Conservation (phyloP, 2,329 filamentous ascomycete genomes). For the Aspergillus thermomutatus region DNA sequence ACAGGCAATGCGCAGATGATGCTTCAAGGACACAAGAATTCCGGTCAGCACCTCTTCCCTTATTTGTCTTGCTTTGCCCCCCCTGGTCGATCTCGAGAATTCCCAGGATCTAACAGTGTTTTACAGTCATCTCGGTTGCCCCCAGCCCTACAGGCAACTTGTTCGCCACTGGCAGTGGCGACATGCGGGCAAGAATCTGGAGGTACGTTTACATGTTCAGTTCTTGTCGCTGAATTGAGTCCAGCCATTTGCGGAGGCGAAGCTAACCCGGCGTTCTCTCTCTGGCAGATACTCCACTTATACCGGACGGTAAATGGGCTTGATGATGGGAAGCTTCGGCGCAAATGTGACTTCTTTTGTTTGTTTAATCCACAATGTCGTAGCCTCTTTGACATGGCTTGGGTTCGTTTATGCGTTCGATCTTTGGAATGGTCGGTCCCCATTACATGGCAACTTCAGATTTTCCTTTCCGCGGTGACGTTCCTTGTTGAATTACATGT, state of each 20-base stretch:
- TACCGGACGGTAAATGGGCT: conserved; percentile 36
- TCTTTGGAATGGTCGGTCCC: background rate
- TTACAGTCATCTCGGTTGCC: conserved; percentile 84
- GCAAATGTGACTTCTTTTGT: conserved; percentile 28
- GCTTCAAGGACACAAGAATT: conserved; percentile 98
- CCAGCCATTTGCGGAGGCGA: background rate
- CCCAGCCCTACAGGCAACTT: conserved; percentile 83
- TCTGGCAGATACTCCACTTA: conserved; percentile 36
- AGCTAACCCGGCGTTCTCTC: conserved; percentile 10
- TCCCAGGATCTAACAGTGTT: conserved; percentile 7
- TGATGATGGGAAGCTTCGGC: conserved; percentile 28
- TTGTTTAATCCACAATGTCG: conserved; percentile 6
- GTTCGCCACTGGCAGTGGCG: conserved; percentile 94
- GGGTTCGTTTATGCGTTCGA: conserved; percentile 11
- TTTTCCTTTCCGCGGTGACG: background rate
- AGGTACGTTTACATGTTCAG: conserved; percentile 50
- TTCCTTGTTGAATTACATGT: background rate
- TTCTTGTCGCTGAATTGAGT: background rate
- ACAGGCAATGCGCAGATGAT: conserved; percentile 95
- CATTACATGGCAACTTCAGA: background rate
- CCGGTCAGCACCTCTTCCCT: conserved; percentile 48
- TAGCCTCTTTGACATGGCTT: conserved; percentile 15
- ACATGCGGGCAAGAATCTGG: conserved; percentile 98
- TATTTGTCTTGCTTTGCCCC: background rate
- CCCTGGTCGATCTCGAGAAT: background rate